Evolutionary conservation across 2,329 filamentous ascomycete genomes (phyloP).

Genomic region (Colletotrichum chlorophyti): DNA sequence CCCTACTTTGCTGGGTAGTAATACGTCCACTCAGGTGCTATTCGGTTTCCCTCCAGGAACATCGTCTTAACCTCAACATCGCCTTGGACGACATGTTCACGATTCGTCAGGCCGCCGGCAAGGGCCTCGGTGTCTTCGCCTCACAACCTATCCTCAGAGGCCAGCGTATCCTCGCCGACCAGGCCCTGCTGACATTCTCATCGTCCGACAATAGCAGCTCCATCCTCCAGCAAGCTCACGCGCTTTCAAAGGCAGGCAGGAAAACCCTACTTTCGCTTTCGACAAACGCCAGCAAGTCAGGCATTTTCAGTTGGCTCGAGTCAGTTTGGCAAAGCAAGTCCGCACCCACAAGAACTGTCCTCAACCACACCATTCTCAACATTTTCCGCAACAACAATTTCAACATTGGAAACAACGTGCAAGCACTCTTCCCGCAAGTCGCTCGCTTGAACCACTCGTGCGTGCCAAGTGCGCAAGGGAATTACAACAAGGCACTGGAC

Average conservation of each 20-base stretch:
- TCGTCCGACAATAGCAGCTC: slow-evolving; percentile 9
- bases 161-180: slow-evolving; percentile 19
- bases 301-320: slow-evolving; percentile 19
- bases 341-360: background rate
- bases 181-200: slow-evolving; percentile 19
- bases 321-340: slow-evolving; percentile 22
- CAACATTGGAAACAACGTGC: slow-evolving; percentile 8
- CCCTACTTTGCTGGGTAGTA: too few species aligned
- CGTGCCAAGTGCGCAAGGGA: slow-evolving; percentile 24
- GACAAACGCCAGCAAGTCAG: slow-evolving; percentile 9
- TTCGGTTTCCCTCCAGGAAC: too few species aligned
- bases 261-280: slow-evolving; percentile 12
- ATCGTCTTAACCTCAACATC: background rate
- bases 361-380: slow-evolving; percentile 25
- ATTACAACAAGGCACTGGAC: slow-evolving; percentile 10
- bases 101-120: slow-evolving; percentile 18
- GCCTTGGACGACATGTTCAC: background rate
- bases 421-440: slow-evolving; percentile 16
- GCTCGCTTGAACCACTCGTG: slow-evolving; percentile 25
- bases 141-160: slow-evolving; percentile 2
- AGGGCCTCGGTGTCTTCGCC: slow-evolving; percentile 26
- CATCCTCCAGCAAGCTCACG: slow-evolving; percentile 2
- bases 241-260: slow-evolving; percentile 1
- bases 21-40: too few species aligned
- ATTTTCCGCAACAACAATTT: slow-evolving; percentile 29